Base-by-base conservation (phyloP, 805 yeast species). In the Candida ovalis region DNA sequence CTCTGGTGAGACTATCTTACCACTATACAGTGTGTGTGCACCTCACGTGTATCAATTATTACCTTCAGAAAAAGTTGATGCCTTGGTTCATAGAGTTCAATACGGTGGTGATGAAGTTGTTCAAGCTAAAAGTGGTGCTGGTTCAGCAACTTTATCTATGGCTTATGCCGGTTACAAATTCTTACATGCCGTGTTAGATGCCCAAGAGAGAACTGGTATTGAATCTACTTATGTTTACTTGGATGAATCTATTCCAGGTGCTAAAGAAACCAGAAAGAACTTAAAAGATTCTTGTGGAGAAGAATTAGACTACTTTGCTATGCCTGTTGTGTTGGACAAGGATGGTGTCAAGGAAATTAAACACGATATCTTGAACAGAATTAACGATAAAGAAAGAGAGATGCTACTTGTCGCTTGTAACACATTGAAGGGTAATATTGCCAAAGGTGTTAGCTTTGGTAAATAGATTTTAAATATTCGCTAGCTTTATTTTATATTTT, bases 51-150 rank as follows among this genome's bases (percentile, higher is more conserved):
- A 56, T 54, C 47, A 39, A 44, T 52, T 47, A 52, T 70, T 61
- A 49, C 63, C 63, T 58, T 62, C 60, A 61, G 72, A 66, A 46
- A 63, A 62, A 66, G 63, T 60, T 8, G 86, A 81, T 49, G 72
- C 76, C 30, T 77, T 88, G 62, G 77, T 86, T 66, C 80, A 88
- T 78, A 85, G 96, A 73, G 86, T 89, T 70, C 96, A 88, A 76
- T 88, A 86, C 65, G 96, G 96, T 72, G 96, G 96, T 75, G 96
- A 88, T 67, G 96, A 88, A 77, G 96, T 88, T 58, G 96, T 88
- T 61, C 78, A 87, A 74, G 96, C 96, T 62, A 88, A 88, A 78
- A 82, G 87, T 64, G 96, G 96, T 71, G 89, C 91, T 59, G 96
- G 96, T 61, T 87, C 96, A 30, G 95, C 96, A 59, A 88, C 96